Evolutionary conservation across 495 filamentous ascomycete genomes (phyloP), one percentile per base, ranked within the genome.

Genomic region (Parathielavia hyrcaniae): DNA sequence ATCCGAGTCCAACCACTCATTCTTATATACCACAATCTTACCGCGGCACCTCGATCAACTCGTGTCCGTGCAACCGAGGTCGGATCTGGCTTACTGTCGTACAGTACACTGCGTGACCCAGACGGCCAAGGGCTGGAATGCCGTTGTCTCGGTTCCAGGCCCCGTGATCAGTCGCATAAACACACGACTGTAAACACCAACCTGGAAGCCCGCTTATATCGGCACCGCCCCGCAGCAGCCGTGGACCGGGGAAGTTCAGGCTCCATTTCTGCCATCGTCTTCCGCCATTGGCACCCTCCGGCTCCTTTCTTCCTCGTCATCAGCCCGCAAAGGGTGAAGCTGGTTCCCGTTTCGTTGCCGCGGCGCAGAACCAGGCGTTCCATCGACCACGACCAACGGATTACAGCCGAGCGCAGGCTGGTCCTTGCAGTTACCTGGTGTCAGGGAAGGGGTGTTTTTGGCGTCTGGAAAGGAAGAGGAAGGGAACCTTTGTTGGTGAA

Each of bases 141-240:
- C 41, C 17, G 13, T 40, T 60, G 57, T 59, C 54, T 48, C 43
- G 57, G 53, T 43, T 36, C 47, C 41, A 45, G 30, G 17, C 39
- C 30, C 35, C 30, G 45, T 43, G 44, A 43, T 19, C 53, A 50
- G 45, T 57, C 54, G 47, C 61, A 61, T 58, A 59, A 67, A 62
- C 67, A 62, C 67, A 61, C 67, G 64, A 64, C 57, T 63, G 54
- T 58, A 53, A 64, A 62, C 62, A 58, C 46, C 57, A 55, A 52
- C 62, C 63, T 52, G 53, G n/a, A n/a, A n/a, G n/a, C n/a, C n/a
- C n/a, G 26, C 55, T 57, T 61, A 65, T 65, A 62, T 12, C 61
- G 19, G 46, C 30, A 35, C 19, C 36, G 11, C 46, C 56, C 50
- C 47, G 40, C 34, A 57, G 38, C 43, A 40, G 10, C 46, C 19